Evolutionary conservation across 1,284 basidiomycete species (phyloP), one percentile per base, ranked within the genome.

Genomic region (Entoloma clypeatum): DNA sequence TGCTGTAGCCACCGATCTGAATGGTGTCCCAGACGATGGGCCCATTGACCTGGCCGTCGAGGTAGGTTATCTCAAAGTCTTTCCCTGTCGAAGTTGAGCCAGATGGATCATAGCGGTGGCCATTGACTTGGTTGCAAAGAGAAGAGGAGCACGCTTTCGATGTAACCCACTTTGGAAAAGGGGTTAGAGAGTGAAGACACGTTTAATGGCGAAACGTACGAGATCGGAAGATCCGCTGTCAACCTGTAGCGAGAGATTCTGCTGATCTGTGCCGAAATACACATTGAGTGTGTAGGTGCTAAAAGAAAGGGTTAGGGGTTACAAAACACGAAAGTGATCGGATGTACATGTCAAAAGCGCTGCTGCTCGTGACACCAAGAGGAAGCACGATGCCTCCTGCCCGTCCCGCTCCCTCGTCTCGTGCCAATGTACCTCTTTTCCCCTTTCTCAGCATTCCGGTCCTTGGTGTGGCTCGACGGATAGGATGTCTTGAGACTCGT

Each of bases 211-310:
- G 9, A 14, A 26, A 64, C 79, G 50, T 43, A 84, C 83, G 18
- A 87, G 67, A 60, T 88, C 85, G 0, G 82, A 82, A 1, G 84
- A 87, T 24, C 86, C 85, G 0, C 81, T 84, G 52, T 88, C 85
- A 23, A 87, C 71, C 51, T 86, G 81, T 2, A 88, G 60, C 3
- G 69, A 74, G 23, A 81, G 59, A 16, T 69, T 68, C 46, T 80
- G 77, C 5, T 54, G 55, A 51, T 50, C 50, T 2, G 44, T 19
- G 11, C 84, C 82, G 13, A 85, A 60, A 17, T 53, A 60, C 5
- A 83, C 61, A 6, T 77, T 68, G 19, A 83, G 57, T 3, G 76
- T 78, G 53, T 87, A 86, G 2, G 75, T 68, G 11, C 83, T 86
- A 53, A 2, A 43, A 16, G 22, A 5, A n/a, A 35, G 30, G 7